Conservation (phyloP, 768 basidiomycete genomes). For the Leccinum boreale region DNA sequence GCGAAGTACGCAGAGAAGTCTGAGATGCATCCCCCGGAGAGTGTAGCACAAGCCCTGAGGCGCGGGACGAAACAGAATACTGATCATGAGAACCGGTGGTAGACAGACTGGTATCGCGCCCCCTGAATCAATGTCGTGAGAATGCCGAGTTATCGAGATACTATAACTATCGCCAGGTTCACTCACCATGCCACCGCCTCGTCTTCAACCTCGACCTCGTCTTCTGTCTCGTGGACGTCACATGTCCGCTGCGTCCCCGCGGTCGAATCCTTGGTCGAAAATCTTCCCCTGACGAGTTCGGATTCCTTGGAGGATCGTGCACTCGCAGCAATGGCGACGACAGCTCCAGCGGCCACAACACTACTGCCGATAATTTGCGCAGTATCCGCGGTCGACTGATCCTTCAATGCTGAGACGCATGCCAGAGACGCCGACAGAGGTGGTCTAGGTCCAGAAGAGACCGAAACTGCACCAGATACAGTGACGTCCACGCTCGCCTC, state of each 20-base stretch:
- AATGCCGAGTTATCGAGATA: background rate
- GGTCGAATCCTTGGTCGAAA: background rate
- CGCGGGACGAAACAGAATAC: background rate
- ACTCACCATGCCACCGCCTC: slow-evolving; percentile 6
- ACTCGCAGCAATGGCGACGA: background rate
- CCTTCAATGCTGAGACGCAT: background rate
- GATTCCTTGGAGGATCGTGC: background rate
- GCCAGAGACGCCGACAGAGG: background rate
- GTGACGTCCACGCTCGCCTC: background rate
- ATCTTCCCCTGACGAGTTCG: background rate
- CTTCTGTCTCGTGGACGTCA: background rate
- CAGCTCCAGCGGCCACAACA: background rate
- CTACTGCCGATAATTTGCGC: background rate
- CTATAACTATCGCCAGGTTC: background rate
- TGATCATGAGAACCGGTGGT: background rate
- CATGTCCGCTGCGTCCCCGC: background rate
- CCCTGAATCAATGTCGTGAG: slow-evolving; percentile 1
- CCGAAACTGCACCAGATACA: background rate
- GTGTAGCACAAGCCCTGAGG: background rate
- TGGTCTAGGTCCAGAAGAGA: background rate
- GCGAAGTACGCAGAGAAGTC: background rate
- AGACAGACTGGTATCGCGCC: background rate
- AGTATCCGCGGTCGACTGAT: background rate
- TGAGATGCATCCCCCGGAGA: background rate
- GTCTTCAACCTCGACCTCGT: background rate